A percentile compares a stretch with the other conserved stretches of the same genome.
Conservation (phyloP, 768 basidiomycete genomes). For the Arthromyces matolae region DNA sequence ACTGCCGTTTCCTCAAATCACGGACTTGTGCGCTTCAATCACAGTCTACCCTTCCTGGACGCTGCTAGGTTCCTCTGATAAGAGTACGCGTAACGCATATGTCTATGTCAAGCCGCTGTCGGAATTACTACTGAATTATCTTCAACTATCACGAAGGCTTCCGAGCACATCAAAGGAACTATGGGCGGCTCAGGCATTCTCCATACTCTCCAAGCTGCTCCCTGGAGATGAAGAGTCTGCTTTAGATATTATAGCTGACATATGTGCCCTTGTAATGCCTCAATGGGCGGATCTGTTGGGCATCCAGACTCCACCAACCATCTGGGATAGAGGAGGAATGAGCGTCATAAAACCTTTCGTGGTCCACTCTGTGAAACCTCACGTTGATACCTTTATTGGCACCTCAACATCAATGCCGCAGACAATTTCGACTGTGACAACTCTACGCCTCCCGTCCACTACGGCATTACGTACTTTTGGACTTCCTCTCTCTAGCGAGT, state of each 20-base stretch:
- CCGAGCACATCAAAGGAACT: slow-evolving; percentile 53
- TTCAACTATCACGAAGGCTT: slow-evolving; percentile 54
- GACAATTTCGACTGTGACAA: slow-evolving; percentile 56
- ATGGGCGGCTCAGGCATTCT: slow-evolving; percentile 66
- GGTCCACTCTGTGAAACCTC: slow-evolving; percentile 39
- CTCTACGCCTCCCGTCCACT: slow-evolving; percentile 43
- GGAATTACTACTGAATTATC: slow-evolving; percentile 47
- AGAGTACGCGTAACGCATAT: slow-evolving; percentile 21
- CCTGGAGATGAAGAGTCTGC: slow-evolving; percentile 76
- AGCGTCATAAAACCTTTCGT: slow-evolving; percentile 60
- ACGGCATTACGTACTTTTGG: slow-evolving; percentile 27
- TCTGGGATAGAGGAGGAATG: slow-evolving; percentile 54
- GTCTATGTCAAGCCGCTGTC: slow-evolving; percentile 52
- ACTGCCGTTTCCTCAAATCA: slow-evolving; percentile 56
- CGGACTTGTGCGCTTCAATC: slow-evolving; percentile 46
- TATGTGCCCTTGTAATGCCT: slow-evolving; percentile 33
- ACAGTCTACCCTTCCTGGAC: slow-evolving; percentile 53
- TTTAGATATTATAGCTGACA: slow-evolving; percentile 36
- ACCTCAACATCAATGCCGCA: slow-evolving; percentile 47
- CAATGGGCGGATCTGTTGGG: slow-evolving; percentile 38
- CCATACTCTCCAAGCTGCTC: slow-evolving; percentile 49
- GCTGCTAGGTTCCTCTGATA: slow-evolving; percentile 18
- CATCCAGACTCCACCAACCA: slow-evolving; percentile 31
- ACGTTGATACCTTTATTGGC: slow-evolving; percentile 39
- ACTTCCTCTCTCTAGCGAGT: slow-evolving; percentile 55